Conservation (phyloP, 2,329 filamentous ascomycete genomes). For the Dactylonectria macrodidyma region DNA sequence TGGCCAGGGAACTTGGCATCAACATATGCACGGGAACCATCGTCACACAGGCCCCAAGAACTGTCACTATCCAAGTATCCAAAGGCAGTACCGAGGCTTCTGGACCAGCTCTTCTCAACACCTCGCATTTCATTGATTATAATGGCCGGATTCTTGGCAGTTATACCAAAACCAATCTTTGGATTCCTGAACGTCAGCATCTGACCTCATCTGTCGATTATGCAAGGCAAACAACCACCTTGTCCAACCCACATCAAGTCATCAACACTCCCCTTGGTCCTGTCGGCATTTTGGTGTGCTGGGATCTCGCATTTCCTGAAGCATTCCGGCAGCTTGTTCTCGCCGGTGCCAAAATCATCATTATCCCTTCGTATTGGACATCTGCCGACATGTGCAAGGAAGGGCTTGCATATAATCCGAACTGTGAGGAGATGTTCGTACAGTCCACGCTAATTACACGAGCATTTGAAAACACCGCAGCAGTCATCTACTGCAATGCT, state of each 20-base stretch:
- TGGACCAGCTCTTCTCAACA: slow-evolving; percentile 67
- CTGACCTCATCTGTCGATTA: slow-evolving; percentile 54
- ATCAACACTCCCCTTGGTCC: slow-evolving; percentile 71
- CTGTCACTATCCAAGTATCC: slow-evolving; percentile 60
- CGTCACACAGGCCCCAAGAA: slow-evolving; percentile 55
- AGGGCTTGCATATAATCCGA: slow-evolving; percentile 70
- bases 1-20: slow-evolving; percentile 77
- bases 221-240: slow-evolving; percentile 59
- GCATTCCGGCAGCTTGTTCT: slow-evolving; percentile 80
- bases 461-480: slow-evolving; percentile 82
- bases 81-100: slow-evolving; percentile 39
- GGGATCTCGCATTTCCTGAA: slow-evolving; percentile 86
- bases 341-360: slow-evolving; percentile 78
- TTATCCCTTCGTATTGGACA: slow-evolving; percentile 81
- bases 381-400: slow-evolving; percentile 63
- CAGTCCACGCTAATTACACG: slow-evolving; percentile 73
- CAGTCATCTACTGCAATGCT: slow-evolving; percentile 78
- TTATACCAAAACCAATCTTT: slow-evolving; percentile 84
- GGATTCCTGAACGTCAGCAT: slow-evolving; percentile 77
- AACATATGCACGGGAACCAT: slow-evolving; percentile 85
- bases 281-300: slow-evolving; percentile 80
- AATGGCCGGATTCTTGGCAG: slow-evolving; percentile 71
- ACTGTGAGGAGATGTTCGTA: slow-evolving; percentile 76
- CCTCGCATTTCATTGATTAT: slow-evolving; percentile 81
- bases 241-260: slow-evolving; percentile 59